Percentiles rank a stretch among this genome's conserved stretches.
Evolutionary conservation across 169 alveolate genomes (phyloP).

Genomic region (Toxoplasma gondii): DNA sequence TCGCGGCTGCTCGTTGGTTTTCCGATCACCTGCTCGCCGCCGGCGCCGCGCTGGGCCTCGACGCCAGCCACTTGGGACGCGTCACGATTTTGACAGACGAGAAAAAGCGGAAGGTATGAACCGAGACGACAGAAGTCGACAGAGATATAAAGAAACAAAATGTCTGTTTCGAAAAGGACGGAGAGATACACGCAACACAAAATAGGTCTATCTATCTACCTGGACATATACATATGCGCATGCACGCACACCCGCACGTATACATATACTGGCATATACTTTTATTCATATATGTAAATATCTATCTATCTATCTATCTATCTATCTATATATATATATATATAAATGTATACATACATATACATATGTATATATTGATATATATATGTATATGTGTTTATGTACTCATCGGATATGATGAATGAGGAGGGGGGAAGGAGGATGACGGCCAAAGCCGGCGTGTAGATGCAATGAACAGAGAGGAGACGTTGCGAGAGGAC

Average conservation of each 20-base stretch:
- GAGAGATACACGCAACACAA: no score
- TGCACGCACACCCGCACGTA: not conserved
- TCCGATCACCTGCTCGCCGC: slow-evolving; percentile 34
- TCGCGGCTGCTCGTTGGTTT: slow-evolving; percentile 65
- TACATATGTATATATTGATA: no score
- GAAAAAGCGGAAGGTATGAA: not conserved
- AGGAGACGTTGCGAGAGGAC: not conserved
- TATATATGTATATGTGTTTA: slow-evolving; percentile 6
- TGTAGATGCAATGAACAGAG: not conserved
- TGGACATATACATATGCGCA: not conserved
- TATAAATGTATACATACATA: not conserved
- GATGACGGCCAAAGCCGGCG: not conserved
- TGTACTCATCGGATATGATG: not conserved
- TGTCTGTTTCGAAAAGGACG: no score
- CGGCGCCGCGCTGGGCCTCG: slow-evolving; percentile 13
- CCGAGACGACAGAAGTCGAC: not conserved
- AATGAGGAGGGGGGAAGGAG: not conserved
- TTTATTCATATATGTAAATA: not conserved
- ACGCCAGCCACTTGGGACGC: not conserved
- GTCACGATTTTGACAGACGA: not conserved
- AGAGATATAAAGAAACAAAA: no score
- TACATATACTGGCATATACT: not conserved
- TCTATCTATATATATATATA: not conserved
- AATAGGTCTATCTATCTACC: not conserved
- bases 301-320: not conserved